Evolutionary conservation across 2,329 filamentous ascomycete species (phyloP).

Genomic region (Paramyrothecium sp.): DNA sequence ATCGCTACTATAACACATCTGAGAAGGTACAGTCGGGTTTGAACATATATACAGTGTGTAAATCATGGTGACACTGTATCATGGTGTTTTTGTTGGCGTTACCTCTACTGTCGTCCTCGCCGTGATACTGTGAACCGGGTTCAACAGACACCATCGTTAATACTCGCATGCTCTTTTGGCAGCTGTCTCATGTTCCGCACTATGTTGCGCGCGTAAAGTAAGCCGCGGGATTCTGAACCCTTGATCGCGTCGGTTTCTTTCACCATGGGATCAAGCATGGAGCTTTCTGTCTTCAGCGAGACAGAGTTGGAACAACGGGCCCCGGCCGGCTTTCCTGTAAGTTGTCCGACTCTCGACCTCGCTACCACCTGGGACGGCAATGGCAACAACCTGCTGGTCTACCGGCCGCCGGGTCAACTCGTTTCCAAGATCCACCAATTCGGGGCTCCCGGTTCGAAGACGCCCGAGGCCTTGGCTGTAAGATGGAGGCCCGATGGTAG

Average conservation of each 20-base stretch:
- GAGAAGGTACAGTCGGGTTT: too few species aligned
- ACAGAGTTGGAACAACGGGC: constrained; percentile 56
- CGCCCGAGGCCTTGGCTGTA: constrained; percentile 45
- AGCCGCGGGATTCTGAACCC: background rate
- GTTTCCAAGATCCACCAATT: constrained; percentile 52
- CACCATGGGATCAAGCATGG: constrained; percentile 23
- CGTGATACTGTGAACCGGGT: too few species aligned
- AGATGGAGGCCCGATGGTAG: constrained; percentile 69
- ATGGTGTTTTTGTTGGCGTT: too few species aligned
- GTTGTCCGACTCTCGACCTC: constrained; percentile 84
- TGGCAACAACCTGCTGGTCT: constrained; percentile 70
- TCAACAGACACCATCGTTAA: too few species aligned
- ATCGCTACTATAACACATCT: too few species aligned
- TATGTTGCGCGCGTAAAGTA: background rate
- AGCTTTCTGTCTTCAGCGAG: constrained; percentile 52
- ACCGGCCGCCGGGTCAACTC: constrained; percentile 72
- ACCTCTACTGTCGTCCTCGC: too few species aligned
- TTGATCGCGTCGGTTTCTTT: too few species aligned
- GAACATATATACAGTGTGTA: too few species aligned
- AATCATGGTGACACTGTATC: too few species aligned
- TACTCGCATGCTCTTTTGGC: too few species aligned
- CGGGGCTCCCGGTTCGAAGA: constrained; percentile 35
- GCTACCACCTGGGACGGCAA: constrained; percentile 68
- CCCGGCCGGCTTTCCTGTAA: constrained; percentile 60
- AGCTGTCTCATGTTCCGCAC: too few species aligned